These are phyloP conservation scores for Acanthamoeba healyi DNA, from an alignment of 208 protist genomes.

Conservation along the genomic window DNA sequence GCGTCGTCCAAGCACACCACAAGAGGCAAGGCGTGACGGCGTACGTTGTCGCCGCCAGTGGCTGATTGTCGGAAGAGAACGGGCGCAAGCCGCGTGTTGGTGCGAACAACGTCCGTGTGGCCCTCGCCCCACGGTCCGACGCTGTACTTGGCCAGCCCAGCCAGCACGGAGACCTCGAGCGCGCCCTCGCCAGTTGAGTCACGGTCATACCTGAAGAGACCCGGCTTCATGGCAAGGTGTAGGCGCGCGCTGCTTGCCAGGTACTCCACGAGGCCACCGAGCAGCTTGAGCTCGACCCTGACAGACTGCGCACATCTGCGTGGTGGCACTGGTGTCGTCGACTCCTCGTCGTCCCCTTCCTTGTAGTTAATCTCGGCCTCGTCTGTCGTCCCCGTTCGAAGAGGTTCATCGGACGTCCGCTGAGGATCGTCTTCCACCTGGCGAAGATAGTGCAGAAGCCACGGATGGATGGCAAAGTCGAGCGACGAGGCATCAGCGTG, in stretches of 20 bases:
- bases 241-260: background rate
- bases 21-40: background rate
- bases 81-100: slow-evolving; percentile 2
- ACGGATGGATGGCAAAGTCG: background rate
- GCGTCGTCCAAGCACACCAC: background rate
- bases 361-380: no score
- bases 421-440: background rate
- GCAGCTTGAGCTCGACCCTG: background rate
- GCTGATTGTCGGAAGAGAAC: slow-evolving; percentile 2
- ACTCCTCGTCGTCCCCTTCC: background rate
- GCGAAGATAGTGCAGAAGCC: slow-evolving; percentile 14
- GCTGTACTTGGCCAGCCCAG: slow-evolving; percentile 23
- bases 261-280: slow-evolving; percentile 9
- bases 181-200: background rate
- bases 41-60: background rate
- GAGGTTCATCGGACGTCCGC: no score
- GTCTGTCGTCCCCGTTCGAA: no score
- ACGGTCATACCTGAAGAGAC: slow-evolving; percentile 1
- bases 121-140: slow-evolving; percentile 9
- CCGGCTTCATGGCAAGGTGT: slow-evolving; percentile 11
- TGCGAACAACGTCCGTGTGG: background rate
- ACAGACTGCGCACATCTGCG: no score
- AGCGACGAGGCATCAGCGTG: background rate
- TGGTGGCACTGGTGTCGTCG: background rate
- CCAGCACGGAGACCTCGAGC: slow-evolving; percentile 37